Percentiles rank a stretch among this genome's conserved stretches.
These are phyloP conservation scores for Omphalotus guepiniiformis DNA, from an alignment of 768 basidiomycete species.

Conservation along the genomic window DNA sequence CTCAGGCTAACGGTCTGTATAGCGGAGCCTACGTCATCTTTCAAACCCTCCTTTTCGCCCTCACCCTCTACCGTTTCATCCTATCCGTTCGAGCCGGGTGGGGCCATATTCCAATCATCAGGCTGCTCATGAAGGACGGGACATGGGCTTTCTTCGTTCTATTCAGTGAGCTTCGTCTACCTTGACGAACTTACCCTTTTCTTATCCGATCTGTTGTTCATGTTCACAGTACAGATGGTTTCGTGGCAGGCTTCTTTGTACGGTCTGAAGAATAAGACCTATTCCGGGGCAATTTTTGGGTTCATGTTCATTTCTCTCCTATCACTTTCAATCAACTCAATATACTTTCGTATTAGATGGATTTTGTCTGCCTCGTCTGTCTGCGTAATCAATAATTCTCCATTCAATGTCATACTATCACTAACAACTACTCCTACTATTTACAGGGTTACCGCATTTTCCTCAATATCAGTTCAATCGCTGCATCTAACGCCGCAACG, in stretches of 20 bases:
- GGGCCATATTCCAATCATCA: slow-evolving; percentile 37
- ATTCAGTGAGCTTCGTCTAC: slow-evolving; percentile 25
- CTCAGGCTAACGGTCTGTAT: neutral
- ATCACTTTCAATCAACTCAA: neutral
- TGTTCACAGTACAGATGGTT: no score
- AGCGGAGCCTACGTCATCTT: slow-evolving; percentile 29
- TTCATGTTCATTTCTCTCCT: slow-evolving; percentile 4
- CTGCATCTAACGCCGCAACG: no score
- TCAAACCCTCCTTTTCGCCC: slow-evolving; percentile 35
- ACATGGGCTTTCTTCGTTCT: slow-evolving; percentile 38
- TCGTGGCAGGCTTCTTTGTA: slow-evolving; percentile 10
- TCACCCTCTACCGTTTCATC: slow-evolving; percentile 34
- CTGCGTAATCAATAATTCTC: no score
- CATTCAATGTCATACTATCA: no score
- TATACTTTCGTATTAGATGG: slow-evolving; percentile 10
- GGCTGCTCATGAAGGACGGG: slow-evolving; percentile 41
- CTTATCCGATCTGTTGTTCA: slow-evolving; percentile 1
- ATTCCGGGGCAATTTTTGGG: slow-evolving; percentile 11
- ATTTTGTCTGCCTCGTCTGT: slow-evolving; percentile 15
- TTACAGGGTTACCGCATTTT: no score
- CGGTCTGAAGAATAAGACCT: slow-evolving; percentile 6
- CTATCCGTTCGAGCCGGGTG: slow-evolving; percentile 30
- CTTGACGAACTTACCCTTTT: neutral
- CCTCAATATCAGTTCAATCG: no score
- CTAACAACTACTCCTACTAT: no score